These are phyloP conservation scores for Somion occarium DNA, from an alignment of 1,284 basidiomycete species.

Conservation along the genomic window DNA sequence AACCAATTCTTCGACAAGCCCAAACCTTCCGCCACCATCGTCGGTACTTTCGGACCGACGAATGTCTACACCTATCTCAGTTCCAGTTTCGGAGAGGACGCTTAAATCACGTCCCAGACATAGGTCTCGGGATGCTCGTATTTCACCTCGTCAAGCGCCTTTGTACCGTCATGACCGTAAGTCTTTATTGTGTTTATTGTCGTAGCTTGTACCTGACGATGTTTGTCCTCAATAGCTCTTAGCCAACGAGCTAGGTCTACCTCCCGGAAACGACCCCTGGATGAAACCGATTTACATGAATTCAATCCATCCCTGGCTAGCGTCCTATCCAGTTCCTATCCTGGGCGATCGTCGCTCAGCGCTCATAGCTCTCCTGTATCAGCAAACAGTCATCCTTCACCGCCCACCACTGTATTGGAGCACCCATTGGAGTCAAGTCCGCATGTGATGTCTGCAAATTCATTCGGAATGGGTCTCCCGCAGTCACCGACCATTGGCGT, in stretches of 20 bases:
- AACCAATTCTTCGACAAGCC: not conserved
- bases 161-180: conserved; percentile 63
- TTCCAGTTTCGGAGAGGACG: conserved; percentile 34
- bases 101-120: conserved; percentile 51
- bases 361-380: conserved; percentile 73
- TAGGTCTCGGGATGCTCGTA: conserved; percentile 55
- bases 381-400: conserved; percentile 60
- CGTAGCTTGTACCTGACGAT: conserved; percentile 5
- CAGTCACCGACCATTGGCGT: conserved; percentile 25
- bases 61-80: conserved; percentile 28
- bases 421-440: conserved; percentile 23
- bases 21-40: conserved; percentile 18
- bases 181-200: conserved; percentile 20
- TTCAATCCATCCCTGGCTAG: conserved; percentile 28
- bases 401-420: conserved; percentile 44
- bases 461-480: conserved; percentile 20
- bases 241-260: conserved; percentile 63
- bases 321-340: conserved; percentile 31
- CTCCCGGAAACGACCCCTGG: conserved; percentile 66
- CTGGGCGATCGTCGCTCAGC: conserved; percentile 39
- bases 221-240: conserved; percentile 18
- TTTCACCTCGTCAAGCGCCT: conserved; percentile 54
- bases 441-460: conserved; percentile 18
- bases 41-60: conserved; percentile 13
- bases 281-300: conserved; percentile 44